Evolutionary conservation across 129 eudicot species (phyloP).

Genomic region (Chrysanthemum seticuspe): DNA sequence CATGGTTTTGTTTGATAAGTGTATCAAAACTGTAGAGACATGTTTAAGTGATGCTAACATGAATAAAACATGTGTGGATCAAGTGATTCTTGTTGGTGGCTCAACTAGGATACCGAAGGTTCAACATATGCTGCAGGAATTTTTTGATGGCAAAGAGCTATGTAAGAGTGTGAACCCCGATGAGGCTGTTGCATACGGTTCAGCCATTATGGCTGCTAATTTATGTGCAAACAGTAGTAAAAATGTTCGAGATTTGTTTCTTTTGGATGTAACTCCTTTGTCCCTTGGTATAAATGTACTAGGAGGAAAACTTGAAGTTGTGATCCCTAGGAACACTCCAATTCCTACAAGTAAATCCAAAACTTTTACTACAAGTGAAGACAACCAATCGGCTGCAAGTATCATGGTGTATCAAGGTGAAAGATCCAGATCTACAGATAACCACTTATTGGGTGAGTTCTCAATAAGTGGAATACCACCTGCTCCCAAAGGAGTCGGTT

Average conservation of each 20-base stretch:
- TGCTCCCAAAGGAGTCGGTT: slow-evolving; percentile 7
- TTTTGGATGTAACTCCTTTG: not conserved
- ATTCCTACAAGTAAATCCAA: not conserved
- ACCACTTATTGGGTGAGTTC: not conserved
- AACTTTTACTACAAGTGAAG: not conserved
- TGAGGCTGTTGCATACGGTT: slow-evolving; percentile 7
- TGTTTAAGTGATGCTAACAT: slow-evolving; percentile 6
- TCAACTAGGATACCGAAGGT: slow-evolving; percentile 5
- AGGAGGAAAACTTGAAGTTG: not conserved
- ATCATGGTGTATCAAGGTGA: slow-evolving; percentile 16
- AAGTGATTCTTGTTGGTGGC: slow-evolving; percentile 2
- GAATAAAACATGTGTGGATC: not conserved
- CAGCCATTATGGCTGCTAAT: slow-evolving; percentile 9
- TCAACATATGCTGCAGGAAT: not conserved
- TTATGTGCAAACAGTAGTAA: not conserved
- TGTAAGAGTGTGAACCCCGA: slow-evolving; percentile 2
- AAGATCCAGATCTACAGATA: not conserved
- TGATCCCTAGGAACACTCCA: slow-evolving; percentile 9
- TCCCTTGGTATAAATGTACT: not conserved
- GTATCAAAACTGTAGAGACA: not conserved
- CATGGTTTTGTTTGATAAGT: slow-evolving; percentile 8
- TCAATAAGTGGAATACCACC: not conserved
- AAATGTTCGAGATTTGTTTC: not conserved
- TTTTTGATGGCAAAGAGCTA: not conserved
- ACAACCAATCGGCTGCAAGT: not conserved